Conservation (phyloP, 371 early-diverging fungal genomes). For the Mortierella sp. region DNA sequence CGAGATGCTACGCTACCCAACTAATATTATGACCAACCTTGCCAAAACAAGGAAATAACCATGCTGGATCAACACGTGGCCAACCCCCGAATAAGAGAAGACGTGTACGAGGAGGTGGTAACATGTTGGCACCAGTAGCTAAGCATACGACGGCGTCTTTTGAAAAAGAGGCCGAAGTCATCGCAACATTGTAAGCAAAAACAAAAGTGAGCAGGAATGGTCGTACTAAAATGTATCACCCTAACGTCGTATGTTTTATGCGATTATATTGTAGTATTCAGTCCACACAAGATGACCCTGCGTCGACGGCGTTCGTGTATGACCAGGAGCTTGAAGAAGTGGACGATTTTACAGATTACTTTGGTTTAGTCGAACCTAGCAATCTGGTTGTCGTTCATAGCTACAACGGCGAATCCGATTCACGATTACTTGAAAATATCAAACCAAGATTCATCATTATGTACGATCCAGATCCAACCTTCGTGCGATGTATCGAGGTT, state of each 20-base stretch:
- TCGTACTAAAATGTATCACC: background rate
- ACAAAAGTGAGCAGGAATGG: background rate
- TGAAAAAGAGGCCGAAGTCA: slow-evolving; percentile 64
- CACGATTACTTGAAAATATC: slow-evolving; percentile 71
- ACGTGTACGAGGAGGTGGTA: slow-evolving; percentile 80
- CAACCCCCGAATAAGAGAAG: slow-evolving; percentile 82
- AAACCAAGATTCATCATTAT: slow-evolving; percentile 87
- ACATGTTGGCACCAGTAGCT: slow-evolving; percentile 54
- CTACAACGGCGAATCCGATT: slow-evolving; percentile 68
- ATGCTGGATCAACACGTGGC: slow-evolving; percentile 13
- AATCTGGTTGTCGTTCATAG: slow-evolving; percentile 72
- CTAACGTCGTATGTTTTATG: too few species aligned
- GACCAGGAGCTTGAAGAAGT: slow-evolving; percentile 50
- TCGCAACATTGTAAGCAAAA: slow-evolving; percentile 60
- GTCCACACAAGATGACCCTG: slow-evolving; percentile 14
- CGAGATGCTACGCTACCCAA: background rate
- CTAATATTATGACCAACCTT: background rate
- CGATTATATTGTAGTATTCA: slow-evolving; percentile 23
- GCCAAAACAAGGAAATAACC: slow-evolving; percentile 9
- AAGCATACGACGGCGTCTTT: slow-evolving; percentile 40
- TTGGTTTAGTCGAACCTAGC: slow-evolving; percentile 52
- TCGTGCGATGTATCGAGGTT: slow-evolving; percentile 90
- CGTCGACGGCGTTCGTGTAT: slow-evolving; percentile 12
- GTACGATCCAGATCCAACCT: slow-evolving; percentile 90
- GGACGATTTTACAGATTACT: slow-evolving; percentile 55